Percentiles rank a stretch among this genome's conserved stretches.
phyloP scores from a whole-genome alignment of 1,284 basidiomycete genomes.

The Sanguinoderma infundibulare region DNA sequence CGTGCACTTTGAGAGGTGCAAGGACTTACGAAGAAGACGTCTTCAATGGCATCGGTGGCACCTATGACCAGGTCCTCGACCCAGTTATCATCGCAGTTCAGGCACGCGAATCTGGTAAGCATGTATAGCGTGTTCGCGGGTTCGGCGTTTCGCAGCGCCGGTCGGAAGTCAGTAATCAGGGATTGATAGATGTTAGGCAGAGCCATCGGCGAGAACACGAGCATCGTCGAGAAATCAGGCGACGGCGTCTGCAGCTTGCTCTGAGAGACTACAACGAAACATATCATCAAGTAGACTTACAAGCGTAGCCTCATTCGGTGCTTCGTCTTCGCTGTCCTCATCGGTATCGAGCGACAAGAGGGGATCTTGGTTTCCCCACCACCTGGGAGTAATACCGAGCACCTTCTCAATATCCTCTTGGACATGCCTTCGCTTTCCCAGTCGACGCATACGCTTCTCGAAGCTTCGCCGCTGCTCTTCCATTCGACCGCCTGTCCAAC shows the following conservation, averaged over 20 bases:
- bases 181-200: conserved; percentile 82
- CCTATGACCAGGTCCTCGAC: conserved; percentile 91
- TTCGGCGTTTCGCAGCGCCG: conserved; percentile 70
- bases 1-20: not conserved
- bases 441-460: conserved; percentile 62
- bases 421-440: conserved; percentile 54
- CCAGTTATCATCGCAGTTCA: conserved; percentile 87
- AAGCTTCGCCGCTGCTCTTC: conserved; percentile 61
- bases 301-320: conserved; percentile 52
- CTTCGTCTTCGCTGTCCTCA: conserved; percentile 50
- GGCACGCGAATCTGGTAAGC: conserved; percentile 85
- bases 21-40: conserved; percentile 83
- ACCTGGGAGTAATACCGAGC: conserved; percentile 59
- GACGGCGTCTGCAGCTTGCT: conserved; percentile 61
- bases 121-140: conserved; percentile 86
- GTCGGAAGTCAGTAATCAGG: conserved; percentile 74
- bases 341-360: conserved; percentile 42
- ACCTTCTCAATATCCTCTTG: conserved; percentile 58
- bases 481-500: conserved; percentile 73
- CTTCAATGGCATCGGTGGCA: conserved; percentile 91
- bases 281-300: conserved; percentile 43
- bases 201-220: conserved; percentile 85
- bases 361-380: conserved; percentile 63
- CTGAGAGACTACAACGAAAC: conserved; percentile 22
- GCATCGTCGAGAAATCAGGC: conserved; percentile 80